phyloP scores from a whole-genome alignment of 2,329 filamentous ascomycete genomes.

The Amphichorda felina region DNA sequence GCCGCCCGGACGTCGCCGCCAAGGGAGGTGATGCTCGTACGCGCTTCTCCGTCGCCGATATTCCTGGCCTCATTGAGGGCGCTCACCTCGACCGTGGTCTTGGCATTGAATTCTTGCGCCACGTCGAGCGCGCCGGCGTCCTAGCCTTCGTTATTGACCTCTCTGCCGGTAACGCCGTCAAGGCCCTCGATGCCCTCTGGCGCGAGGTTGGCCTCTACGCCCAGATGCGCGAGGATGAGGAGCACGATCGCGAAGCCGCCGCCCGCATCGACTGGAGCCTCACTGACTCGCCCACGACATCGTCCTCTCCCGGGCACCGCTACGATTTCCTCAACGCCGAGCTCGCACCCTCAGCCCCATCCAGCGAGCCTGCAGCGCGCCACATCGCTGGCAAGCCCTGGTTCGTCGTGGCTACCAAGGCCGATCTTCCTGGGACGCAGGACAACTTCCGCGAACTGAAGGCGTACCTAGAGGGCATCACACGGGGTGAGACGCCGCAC shows the following conservation, averaged over 20 bases:
- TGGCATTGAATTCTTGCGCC: constrained; percentile 81
- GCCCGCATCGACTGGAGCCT: constrained; percentile 45
- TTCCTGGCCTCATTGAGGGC: constrained; percentile 84
- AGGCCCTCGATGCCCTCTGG: constrained; percentile 74
- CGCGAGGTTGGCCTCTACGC: constrained; percentile 81
- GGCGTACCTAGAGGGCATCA: constrained; percentile 57
- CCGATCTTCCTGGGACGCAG: constrained; percentile 68
- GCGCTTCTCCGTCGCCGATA: constrained; percentile 88
- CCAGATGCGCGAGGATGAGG: constrained; percentile 62
- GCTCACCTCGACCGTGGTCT: constrained; percentile 87
- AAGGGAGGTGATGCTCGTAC: constrained; percentile 40
- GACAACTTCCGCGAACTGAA: constrained; percentile 62
- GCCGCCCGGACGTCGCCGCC: constrained; percentile 45
- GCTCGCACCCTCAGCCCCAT: too few relatives aligned
- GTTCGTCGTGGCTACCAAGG: constrained; percentile 93
- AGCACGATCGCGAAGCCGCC: constrained; percentile 51
- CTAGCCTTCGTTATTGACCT: constrained; percentile 92
- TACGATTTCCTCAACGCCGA: too few relatives aligned
- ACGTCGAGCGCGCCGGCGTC: constrained; percentile 87
- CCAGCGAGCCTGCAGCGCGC: constrained; percentile 17
- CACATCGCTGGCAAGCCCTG: constrained; percentile 89
- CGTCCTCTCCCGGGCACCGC: too few relatives aligned
- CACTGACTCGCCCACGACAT: not conserved
- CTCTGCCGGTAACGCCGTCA: constrained; percentile 63
- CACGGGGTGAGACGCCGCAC: constrained; percentile 51